phyloP scores from a whole-genome alignment of 495 filamentous ascomycete genomes.

The Penicillium roqueforti region DNA sequence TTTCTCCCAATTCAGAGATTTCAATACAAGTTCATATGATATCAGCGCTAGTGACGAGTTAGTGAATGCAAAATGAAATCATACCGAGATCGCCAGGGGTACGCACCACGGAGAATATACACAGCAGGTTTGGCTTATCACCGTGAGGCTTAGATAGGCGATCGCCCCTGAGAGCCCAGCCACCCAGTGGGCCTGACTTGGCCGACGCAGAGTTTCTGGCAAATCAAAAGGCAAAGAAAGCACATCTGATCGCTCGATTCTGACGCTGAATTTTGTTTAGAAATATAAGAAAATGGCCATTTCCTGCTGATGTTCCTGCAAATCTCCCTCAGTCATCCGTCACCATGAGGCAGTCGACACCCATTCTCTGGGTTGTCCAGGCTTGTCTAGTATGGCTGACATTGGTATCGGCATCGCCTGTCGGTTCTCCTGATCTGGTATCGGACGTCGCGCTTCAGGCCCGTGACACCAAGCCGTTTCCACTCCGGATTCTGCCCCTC shows the following conservation, averaged over 20 bases:
- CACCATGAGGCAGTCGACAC: constrained; percentile 16
- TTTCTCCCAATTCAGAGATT: background rate
- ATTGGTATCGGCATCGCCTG: background rate
- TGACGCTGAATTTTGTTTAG: background rate
- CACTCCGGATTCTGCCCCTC: constrained; percentile 49
- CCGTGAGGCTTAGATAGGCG: background rate
- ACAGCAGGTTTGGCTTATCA: constrained; percentile 1
- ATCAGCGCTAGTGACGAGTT: background rate
- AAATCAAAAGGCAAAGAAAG: background rate
- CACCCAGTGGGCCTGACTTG: background rate
- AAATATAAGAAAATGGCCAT: background rate
- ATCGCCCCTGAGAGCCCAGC: constrained; percentile 3
- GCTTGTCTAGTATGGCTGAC: constrained; percentile 14
- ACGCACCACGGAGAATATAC: background rate
- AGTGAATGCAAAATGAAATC: background rate
- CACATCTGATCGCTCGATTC: background rate
- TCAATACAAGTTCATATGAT: background rate
- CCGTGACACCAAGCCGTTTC: constrained; percentile 15
- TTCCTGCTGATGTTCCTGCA: background rate
- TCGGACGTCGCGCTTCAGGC: background rate
- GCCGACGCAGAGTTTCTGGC: background rate
- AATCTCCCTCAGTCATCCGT: background rate
- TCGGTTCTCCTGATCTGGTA: background rate
- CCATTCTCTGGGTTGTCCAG: constrained; percentile 14
- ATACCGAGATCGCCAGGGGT: background rate